phyloP scores from a whole-genome alignment of 495 filamentous ascomycete genomes.

The Xylaria sp. region DNA sequence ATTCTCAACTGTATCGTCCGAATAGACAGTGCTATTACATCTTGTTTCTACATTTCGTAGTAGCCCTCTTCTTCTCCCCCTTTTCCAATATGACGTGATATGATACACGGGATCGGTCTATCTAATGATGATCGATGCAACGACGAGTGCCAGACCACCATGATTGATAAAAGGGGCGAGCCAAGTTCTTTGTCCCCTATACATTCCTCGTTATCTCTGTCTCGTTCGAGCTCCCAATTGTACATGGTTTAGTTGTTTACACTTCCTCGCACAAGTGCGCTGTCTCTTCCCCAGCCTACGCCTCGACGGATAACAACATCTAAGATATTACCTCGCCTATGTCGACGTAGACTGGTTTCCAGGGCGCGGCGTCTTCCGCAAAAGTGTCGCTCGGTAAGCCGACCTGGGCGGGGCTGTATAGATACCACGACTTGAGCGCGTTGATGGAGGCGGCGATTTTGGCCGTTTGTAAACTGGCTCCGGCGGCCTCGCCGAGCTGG shows the following conservation, averaged over 20 bases:
- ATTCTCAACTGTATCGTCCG: neutral
- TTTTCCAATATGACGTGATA: constrained; percentile 20
- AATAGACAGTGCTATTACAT: constrained; percentile 10
- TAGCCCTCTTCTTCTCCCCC: constrained; percentile 1
- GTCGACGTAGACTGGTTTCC: constrained; percentile 88
- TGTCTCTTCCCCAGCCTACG: neutral
- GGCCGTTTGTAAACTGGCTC: constrained; percentile 75
- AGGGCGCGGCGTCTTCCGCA: constrained; percentile 61
- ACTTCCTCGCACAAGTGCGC: constrained; percentile 13
- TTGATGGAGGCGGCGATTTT: constrained; percentile 79
- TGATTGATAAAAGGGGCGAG: neutral
- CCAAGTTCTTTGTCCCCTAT: neutral
- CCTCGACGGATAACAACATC: constrained; percentile 33
- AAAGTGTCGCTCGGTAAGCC: constrained; percentile 84
- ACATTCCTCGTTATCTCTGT: neutral
- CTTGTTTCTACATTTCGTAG: constrained; percentile 24
- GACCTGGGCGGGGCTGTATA: constrained; percentile 79
- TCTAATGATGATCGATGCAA: constrained; percentile 9
- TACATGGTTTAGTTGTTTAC: constrained; percentile 23
- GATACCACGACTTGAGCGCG: constrained; percentile 91
- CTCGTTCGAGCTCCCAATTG: constrained; percentile 6
- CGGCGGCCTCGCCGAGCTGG: constrained; percentile 86
- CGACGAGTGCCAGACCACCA: constrained; percentile 15
- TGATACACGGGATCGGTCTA: constrained; percentile 27
- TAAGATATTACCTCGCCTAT: constrained; percentile 85